Percentiles rank a stretch among this genome's conserved stretches.
Evolutionary conservation across 495 filamentous ascomycete species (phyloP).

Genomic region (Aeminium ludgeri): DNA sequence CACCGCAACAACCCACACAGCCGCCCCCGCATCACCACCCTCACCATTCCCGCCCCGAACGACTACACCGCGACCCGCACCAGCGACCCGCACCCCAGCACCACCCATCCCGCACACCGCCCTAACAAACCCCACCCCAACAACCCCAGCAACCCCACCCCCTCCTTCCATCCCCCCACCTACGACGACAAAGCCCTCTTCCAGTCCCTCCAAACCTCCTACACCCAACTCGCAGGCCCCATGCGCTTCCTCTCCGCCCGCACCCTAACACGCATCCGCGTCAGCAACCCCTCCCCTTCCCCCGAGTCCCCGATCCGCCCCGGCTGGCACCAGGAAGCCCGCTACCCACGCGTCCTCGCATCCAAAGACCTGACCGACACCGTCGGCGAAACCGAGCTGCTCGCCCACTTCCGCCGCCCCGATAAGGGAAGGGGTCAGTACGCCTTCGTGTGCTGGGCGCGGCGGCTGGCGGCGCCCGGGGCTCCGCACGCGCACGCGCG

Average conservation of each 20-base stretch:
- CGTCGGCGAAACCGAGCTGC: constrained; percentile 15
- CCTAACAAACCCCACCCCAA: no score
- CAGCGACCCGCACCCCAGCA: no score
- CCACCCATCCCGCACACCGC: not conserved
- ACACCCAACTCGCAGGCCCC: constrained; percentile 13
- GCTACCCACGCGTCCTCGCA: constrained; percentile 9
- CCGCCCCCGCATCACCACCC: constrained; percentile 2
- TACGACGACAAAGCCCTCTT: constrained; percentile 19
- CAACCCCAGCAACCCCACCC: constrained; percentile 1
- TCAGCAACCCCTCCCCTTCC: constrained; percentile 7
- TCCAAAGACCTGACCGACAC: constrained; percentile 14
- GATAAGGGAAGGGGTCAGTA: constrained; percentile 9
- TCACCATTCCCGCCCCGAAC: constrained; percentile 14
- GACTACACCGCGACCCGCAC: constrained; percentile 12
- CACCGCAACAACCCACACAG: constrained; percentile 8
- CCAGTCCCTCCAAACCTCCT: constrained; percentile 9
- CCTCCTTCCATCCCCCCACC: constrained; percentile 9
- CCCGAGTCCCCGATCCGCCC: constrained; percentile 5
- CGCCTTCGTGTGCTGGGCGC: constrained; percentile 20
- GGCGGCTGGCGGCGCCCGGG: constrained; percentile 13
- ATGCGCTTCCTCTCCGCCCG: constrained; percentile 13
- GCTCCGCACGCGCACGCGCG: no score
- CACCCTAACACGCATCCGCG: constrained; percentile 8
- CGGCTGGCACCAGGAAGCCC: constrained; percentile 5
- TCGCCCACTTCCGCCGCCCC: constrained; percentile 13